A percentile compares a stretch with the other conserved stretches of the same genome.
phyloP scores from a whole-genome alignment of 177 flowering plant species.

The Vitis hybrid region DNA sequence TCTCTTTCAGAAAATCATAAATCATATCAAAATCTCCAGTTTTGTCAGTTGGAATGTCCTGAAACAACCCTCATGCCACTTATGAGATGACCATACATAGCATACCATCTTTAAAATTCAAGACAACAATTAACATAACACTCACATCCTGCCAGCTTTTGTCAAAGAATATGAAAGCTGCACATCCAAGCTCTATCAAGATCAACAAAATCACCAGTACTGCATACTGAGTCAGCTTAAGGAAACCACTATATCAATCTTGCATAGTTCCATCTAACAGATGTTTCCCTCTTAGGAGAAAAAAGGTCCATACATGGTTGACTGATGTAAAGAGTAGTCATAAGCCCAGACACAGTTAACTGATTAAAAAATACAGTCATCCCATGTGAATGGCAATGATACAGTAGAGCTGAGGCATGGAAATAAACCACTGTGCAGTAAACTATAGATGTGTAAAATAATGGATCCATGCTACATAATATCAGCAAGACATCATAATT shows the following conservation, averaged over 20 bases:
- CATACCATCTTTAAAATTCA: not conserved
- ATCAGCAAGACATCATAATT: no score
- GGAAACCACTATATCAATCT: slow-evolving; percentile 31
- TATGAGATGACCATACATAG: slow-evolving; percentile 10
- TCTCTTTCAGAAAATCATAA: slow-evolving; percentile 63
- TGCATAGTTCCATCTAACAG: not conserved
- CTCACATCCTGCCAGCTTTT: slow-evolving; percentile 84
- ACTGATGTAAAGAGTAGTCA: not conserved
- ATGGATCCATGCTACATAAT: no score
- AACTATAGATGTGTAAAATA: no score
- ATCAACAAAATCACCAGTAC: slow-evolving; percentile 71
- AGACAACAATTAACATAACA: slow-evolving; percentile 9
- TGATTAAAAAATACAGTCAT: no score
- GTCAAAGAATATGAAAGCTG: slow-evolving; percentile 91
- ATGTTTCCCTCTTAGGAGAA: not conserved
- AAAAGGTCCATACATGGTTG: not conserved
- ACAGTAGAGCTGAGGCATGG: no score
- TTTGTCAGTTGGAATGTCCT: slow-evolving; percentile 81
- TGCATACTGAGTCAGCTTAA: slow-evolving; percentile 64
- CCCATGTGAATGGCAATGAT: no score
- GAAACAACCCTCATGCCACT: slow-evolving; percentile 9
- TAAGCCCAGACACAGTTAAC: no score
- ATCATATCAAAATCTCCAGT: slow-evolving; percentile 89
- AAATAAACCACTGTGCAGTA: no score
- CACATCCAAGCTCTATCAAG: slow-evolving; percentile 74